phyloP scores from a whole-genome alignment of 306 rosid genomes.

The Acacia confusa region DNA sequence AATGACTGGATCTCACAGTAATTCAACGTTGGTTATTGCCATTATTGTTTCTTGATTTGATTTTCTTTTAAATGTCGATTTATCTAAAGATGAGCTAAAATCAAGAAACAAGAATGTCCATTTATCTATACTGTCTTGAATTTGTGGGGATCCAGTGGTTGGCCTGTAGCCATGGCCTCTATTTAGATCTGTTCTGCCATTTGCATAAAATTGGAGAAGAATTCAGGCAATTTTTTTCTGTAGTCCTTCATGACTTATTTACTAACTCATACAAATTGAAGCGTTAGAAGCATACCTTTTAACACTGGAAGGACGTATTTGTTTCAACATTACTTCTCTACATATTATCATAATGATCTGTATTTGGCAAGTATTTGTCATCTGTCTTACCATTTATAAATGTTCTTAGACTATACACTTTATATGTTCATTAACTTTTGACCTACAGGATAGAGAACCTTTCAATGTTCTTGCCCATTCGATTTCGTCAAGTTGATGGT shows the following conservation, averaged over 20 bases:
- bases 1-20: not conserved
- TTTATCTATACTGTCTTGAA: not conserved
- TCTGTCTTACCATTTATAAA: constrained; percentile 10
- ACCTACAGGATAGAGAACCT: constrained; percentile 86
- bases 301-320: constrained; percentile 5
- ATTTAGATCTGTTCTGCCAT: not conserved
- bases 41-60: not conserved
- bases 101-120: too few relatives aligned
- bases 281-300: constrained; percentile 11
- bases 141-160: not conserved
- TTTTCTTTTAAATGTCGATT: not conserved
- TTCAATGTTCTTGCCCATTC: constrained; percentile 84
- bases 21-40: not conserved
- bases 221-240: not conserved
- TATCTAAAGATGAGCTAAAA: too few relatives aligned
- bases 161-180: not conserved
- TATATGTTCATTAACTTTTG: constrained; percentile 25
- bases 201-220: not conserved
- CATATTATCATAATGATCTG: constrained; percentile 3
- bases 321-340: constrained; percentile 14
- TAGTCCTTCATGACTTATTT: not conserved
- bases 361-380: constrained; percentile 16
- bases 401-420: constrained; percentile 7
- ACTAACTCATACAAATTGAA: constrained; percentile 9
- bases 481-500: constrained; percentile 86